Evolutionary conservation across 2,329 filamentous ascomycete genomes (phyloP), one percentile per base, ranked within the genome.

Genomic region (Coniochaeta sp.): DNA sequence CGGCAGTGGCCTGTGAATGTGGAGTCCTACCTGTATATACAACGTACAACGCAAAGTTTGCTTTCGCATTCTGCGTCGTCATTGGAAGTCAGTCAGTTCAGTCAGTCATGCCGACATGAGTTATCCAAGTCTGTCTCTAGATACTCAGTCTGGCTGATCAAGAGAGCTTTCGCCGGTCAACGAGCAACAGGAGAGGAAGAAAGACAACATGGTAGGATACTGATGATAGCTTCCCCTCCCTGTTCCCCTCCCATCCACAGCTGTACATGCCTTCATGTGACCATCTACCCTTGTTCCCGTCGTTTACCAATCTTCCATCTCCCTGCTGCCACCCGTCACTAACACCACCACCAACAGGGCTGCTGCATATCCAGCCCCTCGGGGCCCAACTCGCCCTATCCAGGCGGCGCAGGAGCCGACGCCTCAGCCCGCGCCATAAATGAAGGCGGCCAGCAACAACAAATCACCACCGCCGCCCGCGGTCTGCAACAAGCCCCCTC

Each of bases 301-400:
- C n/a, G n/a, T n/a, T n/a, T n/a, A n/a, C n/a, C n/a, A n/a, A n/a
- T n/a, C n/a, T n/a, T n/a, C n/a, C n/a, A n/a, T n/a, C n/a, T n/a
- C n/a, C n/a, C n/a, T n/a, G n/a, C n/a, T n/a, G n/a, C n/a, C n/a
- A n/a, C n/a, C n/a, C n/a, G n/a, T n/a, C n/a, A n/a, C 38, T 42
- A 42, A 42, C 20, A 4, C 10, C 38, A 6, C n/a, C 1, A 14
- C 20, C 6, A 33, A n/a, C 55, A 82, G 80, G 80, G 80, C 60
- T 83, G 80, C 67, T 83, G 79, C 63, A 71, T 81, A 61, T 83
- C 79, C 40, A 71, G 70, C 47, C 69, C 76, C 30, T 67, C 71
- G 24, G 76, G 73, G 54, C 72, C 76, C 10, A 78, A 77, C 63
- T 78, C 77, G 48, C 77, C 78, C 20, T 81, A 80, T 55, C 72